These are phyloP conservation scores for Mortierella sp. DNA, from an alignment of 371 early-diverging fungal species.

Conservation along the genomic window DNA sequence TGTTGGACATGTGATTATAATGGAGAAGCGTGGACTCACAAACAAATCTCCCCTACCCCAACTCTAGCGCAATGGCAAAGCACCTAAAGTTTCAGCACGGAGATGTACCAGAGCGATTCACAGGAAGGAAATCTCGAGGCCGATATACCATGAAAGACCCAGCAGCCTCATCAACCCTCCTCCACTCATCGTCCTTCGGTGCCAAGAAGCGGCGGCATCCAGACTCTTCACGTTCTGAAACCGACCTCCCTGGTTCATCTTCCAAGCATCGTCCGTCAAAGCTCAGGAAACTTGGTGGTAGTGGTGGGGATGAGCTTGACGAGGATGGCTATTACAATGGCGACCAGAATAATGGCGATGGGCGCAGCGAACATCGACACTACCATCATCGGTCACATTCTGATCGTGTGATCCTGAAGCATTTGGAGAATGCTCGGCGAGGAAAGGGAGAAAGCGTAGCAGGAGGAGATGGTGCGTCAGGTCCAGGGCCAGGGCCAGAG, in stretches of 20 bases:
- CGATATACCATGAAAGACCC: constrained; percentile 59
- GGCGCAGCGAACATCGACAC: constrained; percentile 19
- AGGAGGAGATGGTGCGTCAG: not conserved
- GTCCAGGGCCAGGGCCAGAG: not conserved
- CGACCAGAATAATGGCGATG: not conserved
- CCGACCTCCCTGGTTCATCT: constrained; percentile 17
- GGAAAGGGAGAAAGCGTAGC: not conserved
- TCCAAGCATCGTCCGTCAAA: constrained; percentile 28
- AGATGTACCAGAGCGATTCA: constrained; percentile 57
- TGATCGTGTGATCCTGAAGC: constrained; percentile 17
- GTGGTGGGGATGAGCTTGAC: not conserved
- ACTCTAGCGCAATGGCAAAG: constrained; percentile 56
- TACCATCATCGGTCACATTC: constrained; percentile 21
- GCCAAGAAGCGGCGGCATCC: constrained; percentile 44
- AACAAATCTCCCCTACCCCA: not conserved
- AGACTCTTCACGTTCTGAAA: constrained; percentile 33
- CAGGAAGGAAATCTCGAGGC: constrained; percentile 55
- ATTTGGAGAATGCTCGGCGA: constrained; percentile 20
- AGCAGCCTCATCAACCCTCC: constrained; percentile 49
- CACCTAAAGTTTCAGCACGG: constrained; percentile 59
- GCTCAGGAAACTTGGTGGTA: constrained; percentile 37
- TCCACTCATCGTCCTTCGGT: constrained; percentile 35
- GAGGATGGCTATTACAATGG: not conserved
- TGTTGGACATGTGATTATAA: constrained; percentile 23
- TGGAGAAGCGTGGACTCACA: not conserved